These are phyloP conservation scores for Cercis canadensis DNA, from an alignment of 306 rosid genomes.

Conservation along the genomic window DNA sequence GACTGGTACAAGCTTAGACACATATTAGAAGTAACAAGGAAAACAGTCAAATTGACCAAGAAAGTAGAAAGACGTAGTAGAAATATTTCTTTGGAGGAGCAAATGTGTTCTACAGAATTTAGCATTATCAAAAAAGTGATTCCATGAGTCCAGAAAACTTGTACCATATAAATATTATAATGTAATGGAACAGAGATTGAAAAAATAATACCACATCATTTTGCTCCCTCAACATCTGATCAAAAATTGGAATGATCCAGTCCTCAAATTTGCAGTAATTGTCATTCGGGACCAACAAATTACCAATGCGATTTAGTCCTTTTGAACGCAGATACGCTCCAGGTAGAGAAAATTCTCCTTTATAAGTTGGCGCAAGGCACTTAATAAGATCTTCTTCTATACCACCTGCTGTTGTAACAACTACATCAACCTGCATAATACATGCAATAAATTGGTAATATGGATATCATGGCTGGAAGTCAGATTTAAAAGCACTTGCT, in stretches of 20 bases:
- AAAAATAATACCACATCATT: conserved; percentile 55
- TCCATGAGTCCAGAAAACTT: neutral
- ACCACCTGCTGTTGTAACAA: conserved; percentile 94
- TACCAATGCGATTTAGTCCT: conserved; percentile 94
- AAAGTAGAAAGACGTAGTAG: neutral
- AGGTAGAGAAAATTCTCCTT: conserved; percentile 75
- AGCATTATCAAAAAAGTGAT: neutral
- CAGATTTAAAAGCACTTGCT: neutral
- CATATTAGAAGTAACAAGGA: neutral
- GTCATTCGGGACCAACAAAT: conserved; percentile 87
- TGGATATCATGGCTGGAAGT: neutral
- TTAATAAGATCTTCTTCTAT: conserved; percentile 93
- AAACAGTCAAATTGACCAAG: neutral
- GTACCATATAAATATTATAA: conserved; percentile 3
- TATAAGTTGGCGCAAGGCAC: conserved; percentile 91
- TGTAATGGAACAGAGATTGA: conserved; percentile 1
- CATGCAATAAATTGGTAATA: neutral
- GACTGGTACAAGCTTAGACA: conserved; percentile 2
- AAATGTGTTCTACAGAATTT: neutral
- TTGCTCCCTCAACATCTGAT: conserved; percentile 91
- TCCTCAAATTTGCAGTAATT: conserved; percentile 96
- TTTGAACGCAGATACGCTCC: conserved; percentile 81
- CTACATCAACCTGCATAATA: conserved; percentile 71
- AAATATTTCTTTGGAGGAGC: neutral
- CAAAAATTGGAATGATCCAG: conserved; percentile 91